A percentile compares a stretch with the other conserved stretches of the same genome.
phyloP scores from a whole-genome alignment of 495 filamentous ascomycete species.

The Trichoderma reesei region DNA sequence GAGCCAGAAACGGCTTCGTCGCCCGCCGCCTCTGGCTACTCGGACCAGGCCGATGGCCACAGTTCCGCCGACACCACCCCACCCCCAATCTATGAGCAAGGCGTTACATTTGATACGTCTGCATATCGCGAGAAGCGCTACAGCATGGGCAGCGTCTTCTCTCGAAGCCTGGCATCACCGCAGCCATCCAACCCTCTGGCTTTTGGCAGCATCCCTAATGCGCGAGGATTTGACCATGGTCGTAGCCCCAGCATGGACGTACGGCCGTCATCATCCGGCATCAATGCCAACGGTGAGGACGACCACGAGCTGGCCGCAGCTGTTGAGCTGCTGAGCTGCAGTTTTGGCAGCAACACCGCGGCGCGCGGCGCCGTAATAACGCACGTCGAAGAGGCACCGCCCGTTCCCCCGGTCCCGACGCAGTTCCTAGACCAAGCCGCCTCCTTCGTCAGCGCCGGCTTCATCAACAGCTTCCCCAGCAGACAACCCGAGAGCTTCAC shows the following conservation, averaged over 20 bases:
- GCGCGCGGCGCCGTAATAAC: conserved; percentile 58
- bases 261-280: conserved; percentile 52
- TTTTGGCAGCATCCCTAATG: conserved; percentile 38
- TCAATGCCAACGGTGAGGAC: conserved; percentile 55
- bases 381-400: conserved; percentile 61
- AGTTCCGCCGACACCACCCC: conserved; percentile 65
- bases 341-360: conserved; percentile 65
- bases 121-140: conserved; percentile 39
- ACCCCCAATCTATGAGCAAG: conserved; percentile 49
- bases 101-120: conserved; percentile 37
- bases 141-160: conserved; percentile 61
- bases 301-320: conserved; percentile 81
- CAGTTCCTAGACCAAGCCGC: conserved; percentile 48
- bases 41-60: conserved; percentile 57
- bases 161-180: conserved; percentile 77
- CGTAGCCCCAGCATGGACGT: conserved; percentile 46
- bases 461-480: conserved; percentile 43
- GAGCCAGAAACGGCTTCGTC: conserved; percentile 78
- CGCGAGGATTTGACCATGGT: conserved; percentile 42
- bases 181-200: conserved; percentile 41
- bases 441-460: conserved; percentile 33
- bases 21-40: conserved; percentile 58
- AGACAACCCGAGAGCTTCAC: conserved; percentile 42
- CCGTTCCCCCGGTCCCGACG: conserved; percentile 74
- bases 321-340: conserved; percentile 80